Evolutionary conservation across 2,329 filamentous ascomycete genomes (phyloP).

Genomic region (Colletotrichum liriopes): DNA sequence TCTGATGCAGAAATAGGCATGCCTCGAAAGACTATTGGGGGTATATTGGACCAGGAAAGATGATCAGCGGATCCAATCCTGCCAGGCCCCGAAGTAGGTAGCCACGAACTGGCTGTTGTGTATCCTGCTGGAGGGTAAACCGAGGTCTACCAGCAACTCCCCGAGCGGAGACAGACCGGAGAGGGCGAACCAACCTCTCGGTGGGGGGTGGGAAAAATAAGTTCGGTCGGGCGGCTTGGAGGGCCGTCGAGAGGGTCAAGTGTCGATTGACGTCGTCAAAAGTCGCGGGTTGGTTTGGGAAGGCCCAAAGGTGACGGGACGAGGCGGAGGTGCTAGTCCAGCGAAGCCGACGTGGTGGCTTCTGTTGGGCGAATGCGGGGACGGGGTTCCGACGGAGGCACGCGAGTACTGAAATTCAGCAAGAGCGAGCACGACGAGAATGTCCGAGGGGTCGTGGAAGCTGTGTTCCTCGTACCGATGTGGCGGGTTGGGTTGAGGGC

Average conservation of each 20-base stretch:
- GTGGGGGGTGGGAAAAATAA: slow-evolving; percentile 44
- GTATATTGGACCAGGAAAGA: slow-evolving; percentile 34
- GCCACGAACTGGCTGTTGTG: slow-evolving; percentile 26
- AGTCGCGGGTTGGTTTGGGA: slow-evolving; percentile 8
- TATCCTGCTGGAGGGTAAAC: slow-evolving; percentile 33
- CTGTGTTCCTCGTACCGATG: slow-evolving; percentile 27
- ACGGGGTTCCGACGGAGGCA: slow-evolving; percentile 26
- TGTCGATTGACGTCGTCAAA: slow-evolving; percentile 21
- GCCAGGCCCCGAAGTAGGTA: slow-evolving; percentile 38
- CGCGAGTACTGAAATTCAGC: slow-evolving; percentile 14
- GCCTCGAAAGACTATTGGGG: slow-evolving; percentile 32
- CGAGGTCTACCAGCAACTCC: slow-evolving; percentile 38
- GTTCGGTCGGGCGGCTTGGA: slow-evolving; percentile 17
- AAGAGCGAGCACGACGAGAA: slow-evolving; percentile 1
- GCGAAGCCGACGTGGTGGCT: slow-evolving; percentile 16
- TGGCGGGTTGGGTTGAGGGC: slow-evolving; percentile 14
- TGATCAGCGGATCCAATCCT: slow-evolving; percentile 37
- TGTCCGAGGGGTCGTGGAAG: slow-evolving; percentile 24
- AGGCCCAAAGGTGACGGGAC: slow-evolving; percentile 10
- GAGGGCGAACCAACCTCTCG: slow-evolving; percentile 55
- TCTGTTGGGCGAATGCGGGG: slow-evolving; percentile 26
- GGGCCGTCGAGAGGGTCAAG: slow-evolving; percentile 8
- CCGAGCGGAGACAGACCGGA: slow-evolving; percentile 49
- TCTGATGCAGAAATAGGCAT: slow-evolving; percentile 40
- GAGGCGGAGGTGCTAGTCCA: slow-evolving; percentile 9